Conservation (phyloP, 345 rosid species). For the Draba incana region DNA sequence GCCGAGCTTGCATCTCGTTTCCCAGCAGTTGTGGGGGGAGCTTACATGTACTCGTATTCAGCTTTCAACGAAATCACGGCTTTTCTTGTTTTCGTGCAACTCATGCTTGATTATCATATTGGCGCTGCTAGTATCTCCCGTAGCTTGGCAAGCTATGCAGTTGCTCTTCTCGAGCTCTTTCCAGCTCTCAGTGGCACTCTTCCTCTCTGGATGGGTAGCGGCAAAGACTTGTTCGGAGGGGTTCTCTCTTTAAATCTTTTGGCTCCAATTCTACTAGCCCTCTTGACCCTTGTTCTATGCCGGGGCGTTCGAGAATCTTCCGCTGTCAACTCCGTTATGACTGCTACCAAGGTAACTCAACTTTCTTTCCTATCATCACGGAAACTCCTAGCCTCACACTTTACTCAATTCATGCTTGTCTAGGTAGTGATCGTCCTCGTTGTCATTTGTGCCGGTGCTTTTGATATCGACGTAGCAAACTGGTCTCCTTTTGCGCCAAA, state of each 20-base stretch:
- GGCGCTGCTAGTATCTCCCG: slow-evolving; percentile 98
- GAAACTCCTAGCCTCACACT: too few relatives aligned
- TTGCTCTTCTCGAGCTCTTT: slow-evolving; percentile 70
- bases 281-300: slow-evolving; percentile 74
- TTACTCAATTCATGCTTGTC: slow-evolving; percentile 10
- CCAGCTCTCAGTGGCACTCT: slow-evolving; percentile 61
- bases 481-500: slow-evolving; percentile 95
- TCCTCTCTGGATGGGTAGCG: slow-evolving; percentile 88
- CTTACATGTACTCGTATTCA: slow-evolving; percentile 76
- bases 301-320: slow-evolving; percentile 89
- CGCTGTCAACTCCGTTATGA: slow-evolving; percentile 73
- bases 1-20: slow-evolving; percentile 89
- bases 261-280: slow-evolving; percentile 72
- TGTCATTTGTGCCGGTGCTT: slow-evolving; percentile 78
- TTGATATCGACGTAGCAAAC: slow-evolving; percentile 82
- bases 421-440: slow-evolving; percentile 85
- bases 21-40: slow-evolving; percentile 98
- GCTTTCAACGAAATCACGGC: slow-evolving; percentile 95
- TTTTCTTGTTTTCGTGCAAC: slow-evolving; percentile 87
- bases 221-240: slow-evolving; percentile 82
- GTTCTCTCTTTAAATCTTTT: slow-evolving; percentile 74
- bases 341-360: slow-evolving; percentile 62
- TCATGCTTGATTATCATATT: slow-evolving; percentile 94
- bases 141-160: slow-evolving; percentile 83
- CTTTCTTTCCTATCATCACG: background rate